Conservation (phyloP, 108 stramenopile genomes). For the Conticribra guillardii region DNA sequence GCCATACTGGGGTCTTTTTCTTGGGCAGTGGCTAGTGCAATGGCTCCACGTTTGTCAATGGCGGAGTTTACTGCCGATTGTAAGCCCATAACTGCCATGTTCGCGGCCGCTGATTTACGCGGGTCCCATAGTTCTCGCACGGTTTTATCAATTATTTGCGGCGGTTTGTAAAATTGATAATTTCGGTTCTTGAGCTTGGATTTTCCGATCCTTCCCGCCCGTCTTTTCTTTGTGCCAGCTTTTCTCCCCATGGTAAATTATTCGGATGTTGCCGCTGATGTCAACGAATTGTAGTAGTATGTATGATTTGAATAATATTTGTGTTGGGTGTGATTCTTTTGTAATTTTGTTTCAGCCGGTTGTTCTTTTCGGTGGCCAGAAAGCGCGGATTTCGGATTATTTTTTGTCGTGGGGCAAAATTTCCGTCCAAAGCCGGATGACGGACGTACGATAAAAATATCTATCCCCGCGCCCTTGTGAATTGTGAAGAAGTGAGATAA, state of each 20-base stretch:
- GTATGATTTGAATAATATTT: too few relatives aligned
- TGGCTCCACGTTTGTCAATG: constrained; percentile 25
- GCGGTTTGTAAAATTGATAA: constrained; percentile 59
- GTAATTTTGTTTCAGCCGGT: too few relatives aligned
- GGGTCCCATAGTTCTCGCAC: constrained; percentile 72
- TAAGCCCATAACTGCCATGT: constrained; percentile 70
- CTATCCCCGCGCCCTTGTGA: too few relatives aligned
- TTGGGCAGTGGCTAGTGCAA: constrained; percentile 23
- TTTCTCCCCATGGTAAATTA: constrained; percentile 80
- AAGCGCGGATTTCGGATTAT: too few relatives aligned
- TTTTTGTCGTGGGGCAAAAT: too few relatives aligned
- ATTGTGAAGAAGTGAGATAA: too few relatives aligned
- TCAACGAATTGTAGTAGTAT: too few relatives aligned
- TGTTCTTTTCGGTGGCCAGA: too few relatives aligned
- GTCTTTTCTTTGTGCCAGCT: constrained; percentile 76
- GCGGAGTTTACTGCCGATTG: constrained; percentile 57
- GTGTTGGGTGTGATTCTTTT: too few relatives aligned
- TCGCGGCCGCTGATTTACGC: constrained; percentile 62
- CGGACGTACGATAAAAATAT: neutral
- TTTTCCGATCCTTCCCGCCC: constrained; percentile 70
- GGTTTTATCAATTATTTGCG: constrained; percentile 57
- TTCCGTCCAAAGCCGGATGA: neutral
- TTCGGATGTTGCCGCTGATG: too few relatives aligned
- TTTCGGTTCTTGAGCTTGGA: constrained; percentile 71
- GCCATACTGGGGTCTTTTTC: constrained; percentile 21